Evolutionary conservation across 257 asterid species (phyloP).

Genomic region (Leptodermis oblonga): DNA sequence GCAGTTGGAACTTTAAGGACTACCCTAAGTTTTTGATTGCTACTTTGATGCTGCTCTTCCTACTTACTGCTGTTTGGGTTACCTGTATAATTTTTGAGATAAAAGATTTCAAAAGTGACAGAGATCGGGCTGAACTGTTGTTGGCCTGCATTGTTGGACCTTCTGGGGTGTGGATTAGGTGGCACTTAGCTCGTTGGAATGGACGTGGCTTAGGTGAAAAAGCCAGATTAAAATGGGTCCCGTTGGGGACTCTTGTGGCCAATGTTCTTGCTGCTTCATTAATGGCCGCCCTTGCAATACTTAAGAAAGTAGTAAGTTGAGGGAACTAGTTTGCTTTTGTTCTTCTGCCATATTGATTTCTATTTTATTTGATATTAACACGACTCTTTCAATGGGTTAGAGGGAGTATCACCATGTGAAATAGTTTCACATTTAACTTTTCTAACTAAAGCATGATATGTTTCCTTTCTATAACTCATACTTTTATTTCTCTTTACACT

Average conservation of each 20-base stretch:
- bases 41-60: constrained; percentile 33
- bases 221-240: constrained; percentile 59
- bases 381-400: no score
- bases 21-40: constrained; percentile 25
- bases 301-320: constrained; percentile 54
- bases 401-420: neutral
- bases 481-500: neutral
- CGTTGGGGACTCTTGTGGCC: constrained; percentile 86
- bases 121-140: constrained; percentile 51
- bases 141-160: constrained; percentile 86
- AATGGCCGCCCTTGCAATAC: constrained; percentile 81
- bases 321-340: neutral
- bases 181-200: constrained; percentile 75
- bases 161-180: constrained; percentile 82
- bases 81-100: constrained; percentile 34
- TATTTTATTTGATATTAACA: no score
- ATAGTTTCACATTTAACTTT: neutral
- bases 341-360: neutral
- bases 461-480: neutral
- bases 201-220: constrained; percentile 72
- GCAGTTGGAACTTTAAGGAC: constrained; percentile 14
- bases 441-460: neutral
- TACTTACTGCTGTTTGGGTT: constrained; percentile 53
- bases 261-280: constrained; percentile 74
- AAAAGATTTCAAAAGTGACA: constrained; percentile 41